phyloP scores from a whole-genome alignment of 257 asterid species.

The Jaltomata sinuosa region DNA sequence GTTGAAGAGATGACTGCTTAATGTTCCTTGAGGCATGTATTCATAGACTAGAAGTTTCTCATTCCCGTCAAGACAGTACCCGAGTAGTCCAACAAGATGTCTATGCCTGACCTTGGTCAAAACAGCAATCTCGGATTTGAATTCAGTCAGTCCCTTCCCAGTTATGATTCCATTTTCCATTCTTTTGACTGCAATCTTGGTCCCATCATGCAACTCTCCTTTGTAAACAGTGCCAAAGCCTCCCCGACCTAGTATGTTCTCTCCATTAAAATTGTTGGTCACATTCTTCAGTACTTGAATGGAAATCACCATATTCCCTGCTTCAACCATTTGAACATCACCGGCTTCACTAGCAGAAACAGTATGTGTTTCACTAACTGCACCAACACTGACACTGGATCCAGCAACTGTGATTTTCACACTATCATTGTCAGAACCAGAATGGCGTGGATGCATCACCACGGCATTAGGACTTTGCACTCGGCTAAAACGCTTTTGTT shows the following conservation, averaged over 20 bases:
- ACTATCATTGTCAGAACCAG: conserved; percentile 72
- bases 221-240: conserved; percentile 91
- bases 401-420: conserved; percentile 90
- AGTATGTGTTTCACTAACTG: conserved; percentile 42
- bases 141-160: conserved; percentile 75
- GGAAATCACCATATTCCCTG: conserved; percentile 86
- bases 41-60: conserved; percentile 84
- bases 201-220: conserved; percentile 88
- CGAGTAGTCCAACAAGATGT: conserved; percentile 89
- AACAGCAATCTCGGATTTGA: conserved; percentile 86
- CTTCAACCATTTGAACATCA: conserved; percentile 81
- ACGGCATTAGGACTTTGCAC: conserved; percentile 78
- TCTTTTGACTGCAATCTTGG: conserved; percentile 88
- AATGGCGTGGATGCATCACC: conserved; percentile 76
- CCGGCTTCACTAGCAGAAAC: conserved; percentile 40
- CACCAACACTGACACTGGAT: conserved; percentile 63
- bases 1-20: conserved; percentile 68
- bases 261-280: conserved; percentile 59
- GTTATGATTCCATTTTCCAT: conserved; percentile 78
- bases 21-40: conserved; percentile 90
- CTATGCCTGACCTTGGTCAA: conserved; percentile 82
- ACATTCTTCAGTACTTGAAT: conserved; percentile 79
- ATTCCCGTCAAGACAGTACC: conserved; percentile 86
- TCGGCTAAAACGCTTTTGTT: conserved; percentile 53
- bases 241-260: conserved; percentile 73